Percentiles rank a stretch among this genome's conserved stretches.
Evolutionary conservation across 2,329 filamentous ascomycete species (phyloP).

Genomic region (Pseudogymnoascus sp.): DNA sequence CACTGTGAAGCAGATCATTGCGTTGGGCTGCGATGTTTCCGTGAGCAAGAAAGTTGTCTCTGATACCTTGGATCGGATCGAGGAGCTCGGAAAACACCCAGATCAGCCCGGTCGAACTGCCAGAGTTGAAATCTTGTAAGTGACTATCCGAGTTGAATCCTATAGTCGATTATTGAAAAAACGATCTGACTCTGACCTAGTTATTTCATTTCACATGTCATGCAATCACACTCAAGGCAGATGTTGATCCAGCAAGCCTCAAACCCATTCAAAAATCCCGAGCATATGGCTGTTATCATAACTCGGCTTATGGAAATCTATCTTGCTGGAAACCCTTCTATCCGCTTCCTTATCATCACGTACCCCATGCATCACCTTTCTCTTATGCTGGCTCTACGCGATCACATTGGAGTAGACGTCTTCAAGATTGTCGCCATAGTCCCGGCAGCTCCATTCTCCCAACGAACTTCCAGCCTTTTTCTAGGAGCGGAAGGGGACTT

Average conservation of each 20-base stretch:
- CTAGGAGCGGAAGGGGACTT: slow-evolving; percentile 22
- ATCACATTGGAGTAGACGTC: slow-evolving; percentile 45
- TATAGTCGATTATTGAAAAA: neutral
- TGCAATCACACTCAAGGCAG: slow-evolving; percentile 49
- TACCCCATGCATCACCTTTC: slow-evolving; percentile 48
- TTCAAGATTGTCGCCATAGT: slow-evolving; percentile 52
- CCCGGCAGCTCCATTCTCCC: neutral
- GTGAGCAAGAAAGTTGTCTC: slow-evolving; percentile 43
- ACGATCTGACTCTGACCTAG: slow-evolving; percentile 28
- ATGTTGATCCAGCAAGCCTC: slow-evolving; percentile 41
- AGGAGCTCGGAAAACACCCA: slow-evolving; percentile 42
- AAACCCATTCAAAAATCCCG: slow-evolving; percentile 46
- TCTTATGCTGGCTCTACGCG: slow-evolving; percentile 49
- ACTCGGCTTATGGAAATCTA: slow-evolving; percentile 54
- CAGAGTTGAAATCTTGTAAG: neutral
- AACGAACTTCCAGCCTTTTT: neutral
- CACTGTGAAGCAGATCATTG: slow-evolving; percentile 49
- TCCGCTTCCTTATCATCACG: slow-evolving; percentile 50
- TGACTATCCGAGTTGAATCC: slow-evolving; percentile 11
- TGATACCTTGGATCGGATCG: slow-evolving; percentile 42
- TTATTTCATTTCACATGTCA: slow-evolving; percentile 51
- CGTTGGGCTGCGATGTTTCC: slow-evolving; percentile 47
- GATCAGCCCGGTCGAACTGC: slow-evolving; percentile 9
- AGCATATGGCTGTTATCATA: slow-evolving; percentile 47
- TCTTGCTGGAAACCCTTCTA: slow-evolving; percentile 42